Evolutionary conservation across 495 filamentous ascomycete species (phyloP).

Genomic region (Talaromyces nanjingensis): DNA sequence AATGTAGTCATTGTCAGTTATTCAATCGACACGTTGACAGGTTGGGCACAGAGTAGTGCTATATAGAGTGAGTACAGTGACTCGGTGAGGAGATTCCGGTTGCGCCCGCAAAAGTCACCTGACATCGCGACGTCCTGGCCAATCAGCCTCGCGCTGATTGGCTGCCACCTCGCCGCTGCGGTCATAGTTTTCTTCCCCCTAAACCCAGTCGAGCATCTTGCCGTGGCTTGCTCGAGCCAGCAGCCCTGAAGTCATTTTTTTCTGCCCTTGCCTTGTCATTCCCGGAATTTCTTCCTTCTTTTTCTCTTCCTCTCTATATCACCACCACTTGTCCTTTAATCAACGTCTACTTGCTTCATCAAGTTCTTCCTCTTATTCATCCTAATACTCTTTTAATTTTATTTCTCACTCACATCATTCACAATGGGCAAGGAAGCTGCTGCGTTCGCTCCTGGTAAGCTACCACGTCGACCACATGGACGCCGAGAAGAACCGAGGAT

Average conservation of each 20-base stretch:
- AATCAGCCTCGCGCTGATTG: slow-evolving; percentile 37
- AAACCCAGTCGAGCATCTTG: neutral
- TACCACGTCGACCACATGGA: neutral
- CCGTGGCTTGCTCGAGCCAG: neutral
- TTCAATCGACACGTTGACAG: neutral
- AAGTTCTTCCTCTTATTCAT: neutral
- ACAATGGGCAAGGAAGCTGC: slow-evolving; percentile 40
- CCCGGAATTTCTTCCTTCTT: slow-evolving; percentile 23
- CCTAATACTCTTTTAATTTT: neutral
- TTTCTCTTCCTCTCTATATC: slow-evolving; percentile 16
- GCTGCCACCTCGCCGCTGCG: slow-evolving; percentile 9
- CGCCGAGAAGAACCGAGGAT: neutral
- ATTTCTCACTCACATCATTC: slow-evolving; percentile 17
- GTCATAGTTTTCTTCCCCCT: slow-evolving; percentile 4
- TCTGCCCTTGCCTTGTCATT: slow-evolving; percentile 15
- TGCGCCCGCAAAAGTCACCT: slow-evolving; percentile 7
- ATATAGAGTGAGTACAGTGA: too few relatives aligned
- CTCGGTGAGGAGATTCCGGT: slow-evolving; percentile 5
- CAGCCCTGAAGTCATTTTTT: slow-evolving; percentile 14
- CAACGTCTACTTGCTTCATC: neutral
- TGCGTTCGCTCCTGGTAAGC: slow-evolving; percentile 7
- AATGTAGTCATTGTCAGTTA: neutral
- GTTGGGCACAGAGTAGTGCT: neutral
- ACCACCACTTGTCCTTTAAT: neutral
- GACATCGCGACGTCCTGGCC: neutral